Evolutionary conservation across 805 yeast species (phyloP).

Genomic region (Hanseniaspora valbyensis): DNA sequence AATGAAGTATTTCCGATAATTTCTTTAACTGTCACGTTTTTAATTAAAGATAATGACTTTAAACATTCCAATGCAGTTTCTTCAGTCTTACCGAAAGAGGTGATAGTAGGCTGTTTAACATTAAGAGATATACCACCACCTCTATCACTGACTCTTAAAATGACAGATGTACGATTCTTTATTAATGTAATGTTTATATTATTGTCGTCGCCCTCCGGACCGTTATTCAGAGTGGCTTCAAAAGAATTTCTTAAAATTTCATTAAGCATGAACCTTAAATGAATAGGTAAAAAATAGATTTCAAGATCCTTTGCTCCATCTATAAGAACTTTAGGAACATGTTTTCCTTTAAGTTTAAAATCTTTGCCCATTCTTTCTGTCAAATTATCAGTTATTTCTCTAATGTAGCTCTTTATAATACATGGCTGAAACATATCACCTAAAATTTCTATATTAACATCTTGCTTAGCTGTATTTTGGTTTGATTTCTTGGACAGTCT

Average conservation of each 20-base stretch:
- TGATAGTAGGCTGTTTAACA: slow-evolving; percentile 43
- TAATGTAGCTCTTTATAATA: slow-evolving; percentile 57
- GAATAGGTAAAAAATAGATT: slow-evolving; percentile 78
- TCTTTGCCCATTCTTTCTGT: slow-evolving; percentile 43
- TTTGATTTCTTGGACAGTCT: neutral
- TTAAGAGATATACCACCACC: slow-evolving; percentile 76
- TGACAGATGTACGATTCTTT: slow-evolving; percentile 52
- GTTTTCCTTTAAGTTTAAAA: slow-evolving; percentile 40
- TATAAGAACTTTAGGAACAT: slow-evolving; percentile 64
- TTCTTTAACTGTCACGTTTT: slow-evolving; percentile 15
- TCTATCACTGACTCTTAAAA: slow-evolving; percentile 72
- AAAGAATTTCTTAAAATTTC: slow-evolving; percentile 78
- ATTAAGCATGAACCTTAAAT: slow-evolving; percentile 74
- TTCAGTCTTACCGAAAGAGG: slow-evolving; percentile 79
- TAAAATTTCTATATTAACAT: slow-evolving; percentile 39
- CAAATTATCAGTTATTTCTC: slow-evolving; percentile 38
- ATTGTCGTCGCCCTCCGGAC: slow-evolving; percentile 29
- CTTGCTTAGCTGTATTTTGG: slow-evolving; percentile 39
- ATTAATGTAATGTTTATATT: slow-evolving; percentile 62
- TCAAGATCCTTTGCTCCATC: slow-evolving; percentile 57
- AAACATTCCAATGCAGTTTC: slow-evolving; percentile 47
- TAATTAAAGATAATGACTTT: neutral
- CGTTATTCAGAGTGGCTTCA: slow-evolving; percentile 61
- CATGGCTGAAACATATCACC: slow-evolving; percentile 79
- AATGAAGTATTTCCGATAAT: slow-evolving; percentile 33